Base-by-base conservation (phyloP, 2,329 filamentous ascomycete genomes). In the Purpureocillium lavendulum region DNA sequence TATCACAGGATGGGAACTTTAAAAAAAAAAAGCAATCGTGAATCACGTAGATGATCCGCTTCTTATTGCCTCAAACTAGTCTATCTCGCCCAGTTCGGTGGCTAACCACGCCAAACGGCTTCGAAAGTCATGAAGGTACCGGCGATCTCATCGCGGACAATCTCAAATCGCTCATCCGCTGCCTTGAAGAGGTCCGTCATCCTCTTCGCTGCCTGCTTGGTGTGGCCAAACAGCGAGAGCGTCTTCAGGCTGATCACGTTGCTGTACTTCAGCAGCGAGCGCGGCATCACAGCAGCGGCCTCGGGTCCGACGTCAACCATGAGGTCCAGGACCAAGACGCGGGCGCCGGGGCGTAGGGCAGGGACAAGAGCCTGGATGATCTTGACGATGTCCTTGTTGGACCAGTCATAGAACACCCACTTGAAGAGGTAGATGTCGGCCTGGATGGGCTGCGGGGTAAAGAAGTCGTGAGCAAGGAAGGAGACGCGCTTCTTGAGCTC, bases 391-490 rank as follows among this genome's bases (percentile, higher is more conserved):
- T 68, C 58, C 24, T 59, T 54, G 33, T 75, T 67, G 0, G 70
- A 61, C 70, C 70, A 75, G 57, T 75, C 70, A 51, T 77, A 71
- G 8, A 77, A 56, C 36, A 76, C 72, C 45, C 64, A 56, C 44
- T 72, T 71, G 40, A 77, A 54, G 37, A 75, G 55, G 54, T 73
- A 76, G 31, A 73, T 56, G 40, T 71, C 67, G 3, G 61, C 71
- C 14, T 54, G 40, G 4, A 55, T 49, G 7, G 51, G 41, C 40
- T 66, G 62, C 1, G 59, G 55, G 21, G 53, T 37, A 48, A 66
- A 60, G 44, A 66, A 60, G 43, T 61, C 54, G 42, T 64, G 60
- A 5, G 52, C 44, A 35, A 56, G 43, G 41, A 65, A 66, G 11
- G 42, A 51, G 30, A 66, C 50, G 3, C 60, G 54, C 15, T 46